Evolutionary conservation across 2,329 filamentous ascomycete genomes (phyloP).

Genomic region (Aspergillus uvarum): DNA sequence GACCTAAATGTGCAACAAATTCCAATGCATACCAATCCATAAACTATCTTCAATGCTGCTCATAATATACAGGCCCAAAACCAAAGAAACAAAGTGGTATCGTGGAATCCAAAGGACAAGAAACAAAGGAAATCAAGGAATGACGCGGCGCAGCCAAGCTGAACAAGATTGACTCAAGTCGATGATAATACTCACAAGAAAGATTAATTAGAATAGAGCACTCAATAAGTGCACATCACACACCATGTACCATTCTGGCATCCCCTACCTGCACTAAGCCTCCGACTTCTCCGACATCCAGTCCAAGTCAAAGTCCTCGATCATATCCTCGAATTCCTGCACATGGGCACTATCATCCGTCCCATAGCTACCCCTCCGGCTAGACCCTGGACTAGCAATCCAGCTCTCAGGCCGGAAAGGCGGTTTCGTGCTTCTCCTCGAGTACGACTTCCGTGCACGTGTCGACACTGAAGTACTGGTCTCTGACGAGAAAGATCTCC

Average conservation of each 20-base stretch:
- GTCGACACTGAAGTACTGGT: slow-evolving; percentile 19
- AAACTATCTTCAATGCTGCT: too few species aligned
- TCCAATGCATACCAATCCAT: too few species aligned
- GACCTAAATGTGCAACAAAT: too few species aligned
- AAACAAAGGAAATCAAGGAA: slow-evolving; percentile 6
- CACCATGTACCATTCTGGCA: not conserved
- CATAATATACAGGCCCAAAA: not conserved
- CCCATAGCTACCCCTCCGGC: slow-evolving; percentile 28
- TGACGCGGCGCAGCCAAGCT: not conserved
- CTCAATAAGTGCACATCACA: not conserved
- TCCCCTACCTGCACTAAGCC: not conserved
- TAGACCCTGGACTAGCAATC: slow-evolving; percentile 30
- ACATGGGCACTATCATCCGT: slow-evolving; percentile 25
- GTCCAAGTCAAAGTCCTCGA: slow-evolving; percentile 34
- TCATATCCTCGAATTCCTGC: slow-evolving; percentile 33
- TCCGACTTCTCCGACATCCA: slow-evolving; percentile 30
- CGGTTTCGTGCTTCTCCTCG: not conserved
- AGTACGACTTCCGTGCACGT: not conserved
- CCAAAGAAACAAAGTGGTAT: slow-evolving; percentile 23
- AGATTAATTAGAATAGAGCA: not conserved
- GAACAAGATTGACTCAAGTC: not conserved
- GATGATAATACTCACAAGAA: not conserved
- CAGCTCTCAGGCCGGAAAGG: slow-evolving; percentile 29
- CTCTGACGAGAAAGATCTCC: slow-evolving; percentile 20
- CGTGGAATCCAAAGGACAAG: slow-evolving; percentile 10